Percentiles rank a stretch among this genome's conserved stretches.
Conservation (phyloP, 345 rosid species). For the Erodium maritimum region DNA sequence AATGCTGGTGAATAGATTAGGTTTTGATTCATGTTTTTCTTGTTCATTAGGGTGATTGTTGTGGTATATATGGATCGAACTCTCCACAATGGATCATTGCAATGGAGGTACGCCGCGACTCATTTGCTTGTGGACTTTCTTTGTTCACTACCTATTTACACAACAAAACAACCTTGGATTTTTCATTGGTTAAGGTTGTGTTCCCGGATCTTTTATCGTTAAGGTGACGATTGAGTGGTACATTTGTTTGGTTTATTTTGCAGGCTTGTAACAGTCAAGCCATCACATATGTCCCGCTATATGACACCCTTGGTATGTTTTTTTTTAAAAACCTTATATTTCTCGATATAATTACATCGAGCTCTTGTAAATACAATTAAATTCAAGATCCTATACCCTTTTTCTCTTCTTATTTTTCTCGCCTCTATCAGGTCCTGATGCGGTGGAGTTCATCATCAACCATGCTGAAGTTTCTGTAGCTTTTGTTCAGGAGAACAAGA, state of each 20-base stretch:
- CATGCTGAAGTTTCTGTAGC: constrained; percentile 82
- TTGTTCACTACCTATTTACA: too few relatives aligned
- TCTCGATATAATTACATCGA: too few relatives aligned
- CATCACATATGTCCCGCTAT: constrained; percentile 66
- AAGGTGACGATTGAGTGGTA: neutral
- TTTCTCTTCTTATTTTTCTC: constrained; percentile 5
- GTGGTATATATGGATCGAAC: constrained; percentile 87
- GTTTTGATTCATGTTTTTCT: neutral
- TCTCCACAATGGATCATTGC: constrained; percentile 78
- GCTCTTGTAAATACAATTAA: too few relatives aligned
- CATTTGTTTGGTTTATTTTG: constrained; percentile 3
- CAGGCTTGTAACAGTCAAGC: constrained; percentile 84
- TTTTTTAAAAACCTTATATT: too few relatives aligned
- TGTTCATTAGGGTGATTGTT: constrained; percentile 57
- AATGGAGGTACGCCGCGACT: constrained; percentile 50
- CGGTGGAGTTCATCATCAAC: constrained; percentile 84
- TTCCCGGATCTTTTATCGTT: too few relatives aligned
- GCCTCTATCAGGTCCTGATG: constrained; percentile 51
- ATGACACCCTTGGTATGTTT: constrained; percentile 67
- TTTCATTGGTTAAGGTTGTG: too few relatives aligned
- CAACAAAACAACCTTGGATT: too few relatives aligned
- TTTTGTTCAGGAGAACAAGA: constrained; percentile 69
- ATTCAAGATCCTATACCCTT: too few relatives aligned
- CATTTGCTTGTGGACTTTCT: too few relatives aligned
- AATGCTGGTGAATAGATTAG: neutral